These are phyloP conservation scores for Colletotrichum tanaceti DNA, from an alignment of 2,329 filamentous ascomycete genomes.

Conservation along the genomic window DNA sequence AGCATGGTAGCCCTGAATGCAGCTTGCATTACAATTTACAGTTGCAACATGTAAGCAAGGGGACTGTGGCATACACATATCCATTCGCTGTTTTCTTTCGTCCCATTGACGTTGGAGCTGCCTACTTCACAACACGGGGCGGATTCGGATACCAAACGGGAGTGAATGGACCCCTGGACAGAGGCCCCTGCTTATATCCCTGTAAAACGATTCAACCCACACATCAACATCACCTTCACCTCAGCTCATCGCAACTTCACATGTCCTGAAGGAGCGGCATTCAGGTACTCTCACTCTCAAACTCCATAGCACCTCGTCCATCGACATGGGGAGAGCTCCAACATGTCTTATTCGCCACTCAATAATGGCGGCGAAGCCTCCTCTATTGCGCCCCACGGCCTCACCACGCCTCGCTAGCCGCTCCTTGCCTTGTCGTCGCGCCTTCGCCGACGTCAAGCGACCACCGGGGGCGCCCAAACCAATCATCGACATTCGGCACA, in stretches of 20 bases:
- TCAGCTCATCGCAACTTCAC: constrained; percentile 4
- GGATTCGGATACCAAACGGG: constrained; percentile 13
- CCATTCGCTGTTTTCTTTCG: neutral
- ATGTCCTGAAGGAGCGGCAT: neutral
- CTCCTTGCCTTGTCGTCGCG: constrained; percentile 16
- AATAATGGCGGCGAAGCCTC: constrained; percentile 2
- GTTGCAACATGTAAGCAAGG: neutral
- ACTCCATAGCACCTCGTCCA: neutral
- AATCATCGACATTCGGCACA: constrained; percentile 85
- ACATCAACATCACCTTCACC: neutral
- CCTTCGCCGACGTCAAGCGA: constrained; percentile 52
- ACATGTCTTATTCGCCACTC: constrained; percentile 10
- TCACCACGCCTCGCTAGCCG: neutral
- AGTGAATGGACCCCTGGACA: neutral
- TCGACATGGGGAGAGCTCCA: constrained; percentile 27
- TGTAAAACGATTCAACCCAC: constrained; percentile 23
- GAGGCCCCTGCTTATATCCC: constrained; percentile 15
- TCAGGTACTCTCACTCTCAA: neutral
- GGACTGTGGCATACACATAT: neutral
- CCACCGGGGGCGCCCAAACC: constrained; percentile 83
- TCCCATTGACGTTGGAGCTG: neutral
- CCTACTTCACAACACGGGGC: neutral
- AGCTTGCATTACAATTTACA: neutral
- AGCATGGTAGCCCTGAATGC: neutral
- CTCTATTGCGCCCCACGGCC: neutral